phyloP scores from a whole-genome alignment of 352 stramenopile species.

The Phytophthora foliorum region DNA sequence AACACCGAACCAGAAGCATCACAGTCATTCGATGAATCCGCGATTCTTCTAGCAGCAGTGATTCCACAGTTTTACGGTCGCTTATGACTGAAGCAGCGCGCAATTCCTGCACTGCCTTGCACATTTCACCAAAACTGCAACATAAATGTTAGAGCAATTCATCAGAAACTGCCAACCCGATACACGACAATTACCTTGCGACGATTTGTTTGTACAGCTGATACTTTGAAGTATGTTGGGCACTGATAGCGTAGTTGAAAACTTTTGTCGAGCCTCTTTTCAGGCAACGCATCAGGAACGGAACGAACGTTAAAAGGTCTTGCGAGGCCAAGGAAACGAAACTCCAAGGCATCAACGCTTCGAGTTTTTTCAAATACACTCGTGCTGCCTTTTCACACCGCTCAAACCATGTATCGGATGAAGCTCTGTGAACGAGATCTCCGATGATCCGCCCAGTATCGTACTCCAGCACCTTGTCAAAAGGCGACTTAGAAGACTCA shows the following conservation, averaged over 20 bases:
- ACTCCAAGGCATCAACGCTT: slow-evolving; percentile 24
- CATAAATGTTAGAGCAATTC: slow-evolving; percentile 27
- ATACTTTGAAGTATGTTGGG: slow-evolving; percentile 27
- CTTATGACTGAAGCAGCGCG: slow-evolving; percentile 8
- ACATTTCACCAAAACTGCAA: slow-evolving; percentile 46
- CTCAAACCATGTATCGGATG: slow-evolving; percentile 15
- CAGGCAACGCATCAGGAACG: slow-evolving; percentile 49
- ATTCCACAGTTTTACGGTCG: slow-evolving; percentile 36
- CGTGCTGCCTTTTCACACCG: slow-evolving; percentile 46
- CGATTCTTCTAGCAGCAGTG: slow-evolving; percentile 51
- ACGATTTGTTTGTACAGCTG: slow-evolving; percentile 50
- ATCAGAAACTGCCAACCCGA: not conserved
- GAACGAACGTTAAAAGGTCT: slow-evolving; percentile 24
- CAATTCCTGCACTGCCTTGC: slow-evolving; percentile 31
- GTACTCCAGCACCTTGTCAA: slow-evolving; percentile 24
- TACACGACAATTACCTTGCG: slow-evolving; percentile 38
- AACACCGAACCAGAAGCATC: slow-evolving; percentile 34
- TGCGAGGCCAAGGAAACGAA: slow-evolving; percentile 16
- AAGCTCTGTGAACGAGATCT: slow-evolving; percentile 29
- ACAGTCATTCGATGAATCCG: slow-evolving; percentile 58
- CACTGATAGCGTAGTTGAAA: slow-evolving; percentile 51
- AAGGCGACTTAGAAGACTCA: slow-evolving; percentile 1
- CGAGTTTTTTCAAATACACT: slow-evolving; percentile 51
- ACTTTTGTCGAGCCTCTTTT: slow-evolving; percentile 56
- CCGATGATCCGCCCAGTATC: slow-evolving; percentile 28